phyloP scores from a whole-genome alignment of 768 basidiomycete genomes.

The Podaxis carcinomalis region DNA sequence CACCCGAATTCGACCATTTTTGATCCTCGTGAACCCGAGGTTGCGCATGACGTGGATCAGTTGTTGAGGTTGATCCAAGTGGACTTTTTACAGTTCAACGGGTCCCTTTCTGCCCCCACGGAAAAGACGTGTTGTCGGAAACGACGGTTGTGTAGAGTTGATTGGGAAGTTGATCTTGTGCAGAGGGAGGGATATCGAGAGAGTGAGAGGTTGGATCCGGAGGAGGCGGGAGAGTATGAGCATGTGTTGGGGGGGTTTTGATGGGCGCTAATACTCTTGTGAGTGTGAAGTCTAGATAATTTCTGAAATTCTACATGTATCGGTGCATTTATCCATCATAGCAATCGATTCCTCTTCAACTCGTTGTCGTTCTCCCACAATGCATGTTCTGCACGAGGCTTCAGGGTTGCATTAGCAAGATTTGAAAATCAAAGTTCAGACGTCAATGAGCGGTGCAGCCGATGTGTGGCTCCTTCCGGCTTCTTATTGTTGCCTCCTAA shows the following conservation, averaged over 20 bases:
- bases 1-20: constrained; percentile 6
- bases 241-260: constrained; percentile 5
- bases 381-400: neutral
- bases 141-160: neutral
- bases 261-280: neutral
- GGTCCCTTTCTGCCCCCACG: too few species aligned
- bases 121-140: neutral
- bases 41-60: neutral
- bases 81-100: neutral
- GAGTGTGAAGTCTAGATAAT: neutral
- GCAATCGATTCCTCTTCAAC: neutral
- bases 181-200: constrained; percentile 9
- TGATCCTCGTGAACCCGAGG: constrained; percentile 1
- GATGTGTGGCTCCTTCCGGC: neutral
- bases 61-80: neutral
- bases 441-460: too few species aligned
- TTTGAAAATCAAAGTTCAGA: too few species aligned
- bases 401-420: neutral
- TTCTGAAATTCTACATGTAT: neutral
- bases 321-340: neutral
- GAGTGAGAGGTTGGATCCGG: constrained; percentile 6
- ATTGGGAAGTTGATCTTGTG: constrained; percentile 11
- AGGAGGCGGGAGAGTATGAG: constrained; percentile 10
- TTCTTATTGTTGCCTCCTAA: neutral
- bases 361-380: neutral